Evolutionary conservation across 2,329 filamentous ascomycete genomes (phyloP), one percentile per base, ranked within the genome.

Genomic region (Annulohypoxylon truncatum): DNA sequence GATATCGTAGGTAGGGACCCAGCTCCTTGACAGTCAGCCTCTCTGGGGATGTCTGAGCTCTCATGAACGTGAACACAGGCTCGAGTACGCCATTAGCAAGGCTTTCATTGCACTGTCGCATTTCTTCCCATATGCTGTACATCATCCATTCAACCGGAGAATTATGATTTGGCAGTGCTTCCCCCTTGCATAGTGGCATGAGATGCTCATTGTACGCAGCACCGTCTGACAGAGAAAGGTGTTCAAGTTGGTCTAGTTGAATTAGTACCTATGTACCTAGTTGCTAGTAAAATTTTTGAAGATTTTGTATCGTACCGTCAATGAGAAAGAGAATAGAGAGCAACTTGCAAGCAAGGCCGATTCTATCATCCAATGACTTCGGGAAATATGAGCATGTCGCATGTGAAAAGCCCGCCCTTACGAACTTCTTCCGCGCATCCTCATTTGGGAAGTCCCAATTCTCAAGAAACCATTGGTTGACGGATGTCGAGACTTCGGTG

Each of bases 271-370:
- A n/a, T n/a, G n/a, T n/a, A n/a, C n/a, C n/a, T n/a, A n/a, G n/a
- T n/a, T n/a, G n/a, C n/a, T n/a, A n/a, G n/a, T n/a, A n/a, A n/a
- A n/a, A n/a, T n/a, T n/a, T n/a, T n/a, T n/a, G n/a, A n/a, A n/a
- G n/a, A n/a, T n/a, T n/a, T n/a, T n/a, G n/a, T n/a, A n/a, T n/a
- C 52, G 12, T 31, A 81, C 80, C 81, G 65, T 83, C 80, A 31
- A 82, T 76, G 0, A 83, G 66, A 56, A 83, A 82, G 1, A 82
- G 68, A 3, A 82, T 31, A 0, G 80, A 79, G 4, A 82, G 61
- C 1, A 83, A 69, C 5, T 72, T 63, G 66, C 79, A 81, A 1
- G 77, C 79, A 54, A 75, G 79, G 8, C 67, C 42, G 31, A 82
- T 81, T 2, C 81, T 68, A 56, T 80, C 79, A 67, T 81, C 77